Percentiles rank a stretch among this genome's conserved stretches.
Conservation (phyloP, 495 filamentous ascomycete species). For the Neurospora cerealis region DNA sequence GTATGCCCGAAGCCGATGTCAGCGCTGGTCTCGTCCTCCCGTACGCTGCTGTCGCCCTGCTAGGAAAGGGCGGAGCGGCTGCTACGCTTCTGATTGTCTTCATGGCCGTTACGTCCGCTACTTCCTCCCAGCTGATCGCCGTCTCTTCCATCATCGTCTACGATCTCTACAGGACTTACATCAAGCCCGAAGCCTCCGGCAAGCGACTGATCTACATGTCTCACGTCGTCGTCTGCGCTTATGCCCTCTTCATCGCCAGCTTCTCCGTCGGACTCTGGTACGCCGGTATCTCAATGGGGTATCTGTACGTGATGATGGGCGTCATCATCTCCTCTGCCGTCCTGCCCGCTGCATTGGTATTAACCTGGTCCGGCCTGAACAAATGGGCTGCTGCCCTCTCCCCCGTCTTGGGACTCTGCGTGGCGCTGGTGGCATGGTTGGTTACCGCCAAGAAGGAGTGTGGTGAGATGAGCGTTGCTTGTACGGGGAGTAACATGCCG, state of each 20-base stretch:
- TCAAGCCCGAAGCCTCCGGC: slow-evolving; percentile 56
- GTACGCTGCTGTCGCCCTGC: slow-evolving; percentile 77
- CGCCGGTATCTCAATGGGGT: slow-evolving; percentile 46
- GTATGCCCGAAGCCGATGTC: slow-evolving; percentile 68
- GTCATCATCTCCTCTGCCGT: slow-evolving; percentile 84
- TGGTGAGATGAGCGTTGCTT: slow-evolving; percentile 60
- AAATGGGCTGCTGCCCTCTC: slow-evolving; percentile 65
- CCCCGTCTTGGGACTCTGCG: slow-evolving; percentile 66
- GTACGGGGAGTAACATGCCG: slow-evolving; percentile 74
- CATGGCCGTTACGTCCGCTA: slow-evolving; percentile 91
- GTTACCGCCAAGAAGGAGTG: slow-evolving; percentile 75
- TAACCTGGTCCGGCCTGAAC: slow-evolving; percentile 79
- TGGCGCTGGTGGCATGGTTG: slow-evolving; percentile 79
- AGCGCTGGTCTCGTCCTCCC: slow-evolving; percentile 82
- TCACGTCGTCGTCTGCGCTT: slow-evolving; percentile 64
- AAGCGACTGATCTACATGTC: slow-evolving; percentile 78
- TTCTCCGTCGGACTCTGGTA: slow-evolving; percentile 78
- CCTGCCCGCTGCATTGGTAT: slow-evolving; percentile 68
- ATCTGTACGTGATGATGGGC: slow-evolving; percentile 80
- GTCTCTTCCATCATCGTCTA: slow-evolving; percentile 92
- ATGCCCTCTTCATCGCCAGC: slow-evolving; percentile 72
- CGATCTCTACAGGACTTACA: slow-evolving; percentile 71
- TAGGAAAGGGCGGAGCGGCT: slow-evolving; percentile 80
- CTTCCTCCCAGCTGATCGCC: slow-evolving; percentile 83
- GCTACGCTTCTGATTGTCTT: slow-evolving; percentile 82